Evolutionary conservation across 176 grass and related monocot genomes (phyloP), one percentile per base, ranked within the genome.

Genomic region (Urochloa ruziziensis): DNA sequence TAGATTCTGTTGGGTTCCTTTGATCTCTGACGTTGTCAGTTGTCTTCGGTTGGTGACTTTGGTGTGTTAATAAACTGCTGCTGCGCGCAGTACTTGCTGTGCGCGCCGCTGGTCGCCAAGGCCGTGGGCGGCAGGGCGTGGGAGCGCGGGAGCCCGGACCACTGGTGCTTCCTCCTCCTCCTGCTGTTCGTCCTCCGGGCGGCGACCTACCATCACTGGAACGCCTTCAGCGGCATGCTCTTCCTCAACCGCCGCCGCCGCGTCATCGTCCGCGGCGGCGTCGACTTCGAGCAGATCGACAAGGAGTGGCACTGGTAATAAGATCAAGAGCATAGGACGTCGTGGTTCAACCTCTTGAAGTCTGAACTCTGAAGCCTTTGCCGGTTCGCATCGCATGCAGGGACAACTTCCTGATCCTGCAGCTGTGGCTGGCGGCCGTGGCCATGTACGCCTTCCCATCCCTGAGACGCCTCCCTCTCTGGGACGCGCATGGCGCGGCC

Each of bases 371-470:
- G n/a, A n/a, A n/a, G n/a, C n/a, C n/a, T n/a, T n/a, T n/a, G n/a
- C n/a, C n/a, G n/a, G n/a, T n/a, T n/a, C n/a, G n/a, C n/a, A n/a
- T n/a, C n/a, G n/a, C n/a, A n/a, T 44, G 48, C 86, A 94, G 89
- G 92, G 92, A 94, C 69, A 89, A 94, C 62, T 94, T 94, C 56
- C 42, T 94, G 53, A 89, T 94, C 67, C 23, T 94, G 15, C 86
- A 94, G 37, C 89, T 78, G 30, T 74, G 43, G 74, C n/a, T 85
- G 62, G 84, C 80, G 18, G 83, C 76, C 68, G 6, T 77, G 81
- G 89, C 72, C 18, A 29, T 86, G 29, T 73, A 58, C 54, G 47
- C 63, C 37, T 91, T 91, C 76, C 83, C 92, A 73, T 79, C 67
- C 36, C 78, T 94, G 33, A 71, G 75, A 6, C 53, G 81, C 28